phyloP scores from a whole-genome alignment of 225 moss, liverwort and hornwort genomes.

The Neckera pumila region DNA sequence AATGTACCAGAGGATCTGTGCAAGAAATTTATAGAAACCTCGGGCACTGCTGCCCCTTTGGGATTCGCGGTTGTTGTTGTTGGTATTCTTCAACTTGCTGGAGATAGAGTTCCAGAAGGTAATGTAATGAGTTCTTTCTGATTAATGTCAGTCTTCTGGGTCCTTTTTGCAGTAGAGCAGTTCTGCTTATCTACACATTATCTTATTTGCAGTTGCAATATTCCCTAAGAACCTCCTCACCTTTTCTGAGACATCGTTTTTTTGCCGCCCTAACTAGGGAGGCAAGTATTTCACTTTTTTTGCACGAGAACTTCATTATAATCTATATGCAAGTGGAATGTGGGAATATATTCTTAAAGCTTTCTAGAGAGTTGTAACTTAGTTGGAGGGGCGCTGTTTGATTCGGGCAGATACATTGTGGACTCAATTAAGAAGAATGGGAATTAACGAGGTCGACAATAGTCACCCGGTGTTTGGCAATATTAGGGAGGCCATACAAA shows the following conservation, averaged over 20 bases:
- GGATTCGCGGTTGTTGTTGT: slow-evolving; percentile 66
- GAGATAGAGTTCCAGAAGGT: slow-evolving; percentile 93
- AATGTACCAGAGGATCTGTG: slow-evolving; percentile 44
- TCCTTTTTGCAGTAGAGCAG: neutral
- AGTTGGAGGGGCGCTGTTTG: neutral
- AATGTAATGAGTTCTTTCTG: neutral
- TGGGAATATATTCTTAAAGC: neutral
- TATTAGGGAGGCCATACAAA: slow-evolving; percentile 56
- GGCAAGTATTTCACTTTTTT: neutral
- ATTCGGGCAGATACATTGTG: slow-evolving; percentile 50
- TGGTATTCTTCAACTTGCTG: slow-evolving; percentile 72
- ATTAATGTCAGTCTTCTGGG: neutral
- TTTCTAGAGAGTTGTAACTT: neutral
- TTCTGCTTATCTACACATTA: neutral
- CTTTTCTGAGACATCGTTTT: neutral
- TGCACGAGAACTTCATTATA: neutral
- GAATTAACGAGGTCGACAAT: slow-evolving; percentile 56
- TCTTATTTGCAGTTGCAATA: neutral
- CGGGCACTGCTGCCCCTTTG: slow-evolving; percentile 34
- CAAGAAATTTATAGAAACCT: slow-evolving; percentile 59
- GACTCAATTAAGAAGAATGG: slow-evolving; percentile 52
- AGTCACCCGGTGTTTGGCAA: slow-evolving; percentile 72
- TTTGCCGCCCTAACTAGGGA: neutral
- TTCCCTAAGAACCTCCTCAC: neutral
- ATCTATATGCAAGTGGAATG: neutral